Evolutionary conservation across 768 basidiomycete genomes (phyloP).

Genomic region (Suillus brevipes): DNA sequence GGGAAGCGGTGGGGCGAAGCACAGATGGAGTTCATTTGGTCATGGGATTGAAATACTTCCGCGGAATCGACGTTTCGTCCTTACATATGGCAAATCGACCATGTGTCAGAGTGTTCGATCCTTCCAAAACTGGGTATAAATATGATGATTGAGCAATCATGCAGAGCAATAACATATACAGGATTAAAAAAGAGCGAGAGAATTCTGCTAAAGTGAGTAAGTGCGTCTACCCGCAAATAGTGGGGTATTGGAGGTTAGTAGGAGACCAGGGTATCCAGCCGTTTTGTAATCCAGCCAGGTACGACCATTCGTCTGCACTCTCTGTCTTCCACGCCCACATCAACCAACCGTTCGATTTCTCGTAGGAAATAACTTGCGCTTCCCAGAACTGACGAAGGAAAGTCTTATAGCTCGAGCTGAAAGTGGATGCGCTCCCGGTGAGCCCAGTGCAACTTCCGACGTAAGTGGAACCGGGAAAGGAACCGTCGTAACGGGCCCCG

Average conservation of each 20-base stretch:
- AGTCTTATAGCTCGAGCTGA: conserved; percentile 75
- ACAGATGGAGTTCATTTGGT: no score
- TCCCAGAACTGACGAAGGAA: conserved; percentile 85
- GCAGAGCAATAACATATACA: not conserved
- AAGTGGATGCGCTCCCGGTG: conserved; percentile 74
- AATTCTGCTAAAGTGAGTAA: no score
- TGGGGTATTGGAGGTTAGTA: conserved; percentile 51
- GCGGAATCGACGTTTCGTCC: not conserved
- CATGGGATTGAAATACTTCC: not conserved
- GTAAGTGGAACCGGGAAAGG: conserved; percentile 57
- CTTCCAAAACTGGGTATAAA: not conserved
- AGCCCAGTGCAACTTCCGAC: conserved; percentile 75
- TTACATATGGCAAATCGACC: not conserved
- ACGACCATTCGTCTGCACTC: conserved; percentile 85
- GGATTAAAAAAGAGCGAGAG: not conserved
- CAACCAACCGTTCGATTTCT: conserved; percentile 72
- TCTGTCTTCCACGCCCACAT: conserved; percentile 89
- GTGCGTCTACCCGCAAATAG: conserved; percentile 50
- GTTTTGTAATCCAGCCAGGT: conserved; percentile 72
- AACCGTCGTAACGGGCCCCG: conserved; percentile 66
- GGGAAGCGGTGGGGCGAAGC: not conserved
- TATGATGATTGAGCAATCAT: not conserved
- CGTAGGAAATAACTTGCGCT: conserved; percentile 75
- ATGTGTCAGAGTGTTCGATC: not conserved
- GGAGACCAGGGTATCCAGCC: conserved; percentile 83